phyloP scores from a whole-genome alignment of 2,329 filamentous ascomycete species.

The Corniculantispora saksenae region DNA sequence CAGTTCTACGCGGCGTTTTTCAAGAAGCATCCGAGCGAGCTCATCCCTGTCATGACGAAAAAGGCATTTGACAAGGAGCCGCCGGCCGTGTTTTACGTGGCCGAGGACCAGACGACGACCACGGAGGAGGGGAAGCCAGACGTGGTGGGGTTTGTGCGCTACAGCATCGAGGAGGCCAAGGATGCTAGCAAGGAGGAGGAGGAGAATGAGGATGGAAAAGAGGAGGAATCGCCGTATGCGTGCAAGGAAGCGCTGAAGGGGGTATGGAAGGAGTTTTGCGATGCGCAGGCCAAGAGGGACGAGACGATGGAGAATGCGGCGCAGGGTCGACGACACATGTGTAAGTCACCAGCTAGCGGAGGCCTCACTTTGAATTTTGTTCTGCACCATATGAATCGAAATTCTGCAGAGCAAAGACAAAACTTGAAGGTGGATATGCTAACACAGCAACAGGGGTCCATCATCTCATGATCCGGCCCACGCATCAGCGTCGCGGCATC shows the following conservation, averaged over 20 bases:
- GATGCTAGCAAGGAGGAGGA: neutral
- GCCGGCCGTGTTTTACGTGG: conserved; percentile 20
- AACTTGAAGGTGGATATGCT: conserved; percentile 2
- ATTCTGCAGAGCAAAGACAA: neutral
- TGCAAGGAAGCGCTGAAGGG: conserved; percentile 23
- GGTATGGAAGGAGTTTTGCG: conserved; percentile 27
- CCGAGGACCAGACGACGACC: no score
- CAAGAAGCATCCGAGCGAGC: conserved; percentile 18
- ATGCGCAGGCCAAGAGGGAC: conserved; percentile 25
- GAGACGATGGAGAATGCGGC: conserved; percentile 22
- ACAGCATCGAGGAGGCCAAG: conserved; percentile 18
- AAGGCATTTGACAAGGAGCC: conserved; percentile 6
- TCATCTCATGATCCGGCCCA: conserved; percentile 27
- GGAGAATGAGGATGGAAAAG: neutral
- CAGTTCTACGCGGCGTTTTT: conserved; percentile 26
- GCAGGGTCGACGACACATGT: conserved; percentile 23
- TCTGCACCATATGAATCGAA: neutral
- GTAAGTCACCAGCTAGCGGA: no score
- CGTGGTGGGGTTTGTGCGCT: conserved; percentile 22
- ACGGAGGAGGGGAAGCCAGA: neutral
- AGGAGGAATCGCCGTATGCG: conserved; percentile 20
- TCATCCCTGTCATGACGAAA: conserved; percentile 15
- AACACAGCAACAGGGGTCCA: conserved; percentile 24
- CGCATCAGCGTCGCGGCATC: conserved; percentile 25
- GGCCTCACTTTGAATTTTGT: no score